A percentile compares a stretch with the other conserved stretches of the same genome.
These are phyloP conservation scores for Arabidopsis thaliana DNA, from an alignment of 345 rosid genomes.

Conservation along the genomic window DNA sequence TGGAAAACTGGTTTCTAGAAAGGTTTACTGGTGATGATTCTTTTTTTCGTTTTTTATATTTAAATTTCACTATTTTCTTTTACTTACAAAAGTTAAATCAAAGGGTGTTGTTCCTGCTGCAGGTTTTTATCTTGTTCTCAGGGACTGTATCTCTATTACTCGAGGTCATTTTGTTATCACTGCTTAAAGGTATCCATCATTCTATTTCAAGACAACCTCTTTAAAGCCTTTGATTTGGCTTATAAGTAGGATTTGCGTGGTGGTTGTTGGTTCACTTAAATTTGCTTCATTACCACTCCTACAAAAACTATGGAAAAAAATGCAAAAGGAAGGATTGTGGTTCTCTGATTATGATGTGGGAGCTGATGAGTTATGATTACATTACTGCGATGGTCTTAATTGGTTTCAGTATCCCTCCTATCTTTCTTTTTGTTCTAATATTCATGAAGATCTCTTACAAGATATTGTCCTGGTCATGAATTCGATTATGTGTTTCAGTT, in stretches of 20 bases:
- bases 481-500: conserved; percentile 7
- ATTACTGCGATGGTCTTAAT: neutral
- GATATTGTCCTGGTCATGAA: neutral
- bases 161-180: conserved; percentile 68
- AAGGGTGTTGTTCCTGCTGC: conserved; percentile 48
- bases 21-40: neutral
- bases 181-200: conserved; percentile 70
- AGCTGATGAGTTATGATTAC: conserved; percentile 9
- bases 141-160: conserved; percentile 59
- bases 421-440: neutral
- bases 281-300: conserved; percentile 8
- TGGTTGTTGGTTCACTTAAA: conserved; percentile 9
- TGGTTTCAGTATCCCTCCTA: neutral
- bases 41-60: neutral
- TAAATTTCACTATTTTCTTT: conserved; percentile 1
- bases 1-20: conserved; percentile 1
- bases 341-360: neutral
- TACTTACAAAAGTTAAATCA: neutral
- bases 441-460: neutral
- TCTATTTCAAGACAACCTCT: conserved; percentile 9
- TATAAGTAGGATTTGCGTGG: conserved; percentile 24
- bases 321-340: conserved; percentile 12
- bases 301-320: conserved; percentile 1
- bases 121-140: conserved; percentile 90
- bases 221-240: conserved; percentile 14